These are phyloP conservation scores for Lepidium campestre DNA, from an alignment of 441 rosid genomes.

Conservation along the genomic window DNA sequence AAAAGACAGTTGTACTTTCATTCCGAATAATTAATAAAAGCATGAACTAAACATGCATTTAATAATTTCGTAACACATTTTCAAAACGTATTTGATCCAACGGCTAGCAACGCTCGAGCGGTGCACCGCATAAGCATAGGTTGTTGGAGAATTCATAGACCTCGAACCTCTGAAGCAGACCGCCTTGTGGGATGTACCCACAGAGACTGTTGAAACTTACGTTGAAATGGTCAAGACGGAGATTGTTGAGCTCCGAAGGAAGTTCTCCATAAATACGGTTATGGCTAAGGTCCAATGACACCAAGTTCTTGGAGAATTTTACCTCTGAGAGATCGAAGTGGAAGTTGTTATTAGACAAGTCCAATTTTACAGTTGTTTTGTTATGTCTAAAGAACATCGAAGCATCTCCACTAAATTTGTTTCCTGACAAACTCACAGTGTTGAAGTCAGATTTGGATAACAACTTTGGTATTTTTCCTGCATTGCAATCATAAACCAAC, in stretches of 20 bases:
- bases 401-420: constrained; percentile 50
- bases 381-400: constrained; percentile 52
- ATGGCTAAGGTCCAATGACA: constrained; percentile 44
- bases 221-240: constrained; percentile 22
- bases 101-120: not conserved
- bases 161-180: constrained; percentile 37
- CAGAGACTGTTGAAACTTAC: constrained; percentile 64
- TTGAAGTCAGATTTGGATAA: constrained; percentile 40
- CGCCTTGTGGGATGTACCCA: constrained; percentile 56
- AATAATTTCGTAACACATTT: not conserved
- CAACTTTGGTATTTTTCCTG: constrained; percentile 43
- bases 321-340: constrained; percentile 47
- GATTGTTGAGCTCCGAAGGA: constrained; percentile 32
- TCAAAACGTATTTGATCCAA: not conserved
- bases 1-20: not conserved
- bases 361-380: constrained; percentile 37
- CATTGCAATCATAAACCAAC: not conserved
- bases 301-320: constrained; percentile 34
- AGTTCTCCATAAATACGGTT: constrained; percentile 49
- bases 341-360: constrained; percentile 47
- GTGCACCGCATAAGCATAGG: constrained; percentile 11
- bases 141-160: constrained; percentile 15
- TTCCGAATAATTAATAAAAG: not conserved
- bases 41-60: not conserved
- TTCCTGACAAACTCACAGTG: constrained; percentile 46